Evolutionary conservation across 2,329 filamentous ascomycete genomes (phyloP).

Genomic region (Fusarium penzigii): DNA sequence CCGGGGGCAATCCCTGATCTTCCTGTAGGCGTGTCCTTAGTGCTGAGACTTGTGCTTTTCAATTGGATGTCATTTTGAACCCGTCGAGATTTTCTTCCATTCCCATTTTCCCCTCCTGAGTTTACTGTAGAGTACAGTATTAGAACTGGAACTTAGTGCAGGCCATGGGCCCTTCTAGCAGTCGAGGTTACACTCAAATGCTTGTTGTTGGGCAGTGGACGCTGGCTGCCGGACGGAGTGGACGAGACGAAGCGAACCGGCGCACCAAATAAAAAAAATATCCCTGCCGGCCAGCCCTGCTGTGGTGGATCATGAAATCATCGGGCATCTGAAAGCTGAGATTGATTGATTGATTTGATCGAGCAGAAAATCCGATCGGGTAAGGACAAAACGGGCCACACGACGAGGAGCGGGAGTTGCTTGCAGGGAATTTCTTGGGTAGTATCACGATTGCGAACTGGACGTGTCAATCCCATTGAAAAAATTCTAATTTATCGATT

Average conservation of each 20-base stretch:
- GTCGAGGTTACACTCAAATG: conserved; percentile 6
- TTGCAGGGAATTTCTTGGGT: conserved; percentile 8
- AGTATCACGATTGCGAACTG: conserved; percentile 1
- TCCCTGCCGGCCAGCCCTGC: conserved; percentile 27
- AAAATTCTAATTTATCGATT: background rate
- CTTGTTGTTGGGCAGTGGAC: conserved; percentile 19
- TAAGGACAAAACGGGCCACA: conserved; percentile 14
- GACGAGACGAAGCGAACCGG: conserved; percentile 22
- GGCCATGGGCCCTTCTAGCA: conserved; percentile 1
- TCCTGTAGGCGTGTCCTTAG: conserved; percentile 23
- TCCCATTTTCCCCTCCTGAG: background rate
- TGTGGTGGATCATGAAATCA: conserved; percentile 31
- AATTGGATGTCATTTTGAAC: conserved; percentile 2
- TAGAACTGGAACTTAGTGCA: conserved; percentile 7
- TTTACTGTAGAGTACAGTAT: conserved; percentile 13
- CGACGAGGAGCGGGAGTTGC: conserved; percentile 11
- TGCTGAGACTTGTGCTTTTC: conserved; percentile 5
- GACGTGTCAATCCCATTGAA: conserved; percentile 1
- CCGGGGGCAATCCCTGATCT: conserved; percentile 26
- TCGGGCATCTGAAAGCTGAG: conserved; percentile 25
- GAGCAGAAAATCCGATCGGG: conserved; percentile 23
- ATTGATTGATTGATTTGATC: conserved; percentile 24
- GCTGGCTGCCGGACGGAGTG: conserved; percentile 27
- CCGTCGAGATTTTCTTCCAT: background rate
- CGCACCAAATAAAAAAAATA: background rate